phyloP scores from a whole-genome alignment of 2,329 filamentous ascomycete species.

The Claviceps lovelessii region DNA sequence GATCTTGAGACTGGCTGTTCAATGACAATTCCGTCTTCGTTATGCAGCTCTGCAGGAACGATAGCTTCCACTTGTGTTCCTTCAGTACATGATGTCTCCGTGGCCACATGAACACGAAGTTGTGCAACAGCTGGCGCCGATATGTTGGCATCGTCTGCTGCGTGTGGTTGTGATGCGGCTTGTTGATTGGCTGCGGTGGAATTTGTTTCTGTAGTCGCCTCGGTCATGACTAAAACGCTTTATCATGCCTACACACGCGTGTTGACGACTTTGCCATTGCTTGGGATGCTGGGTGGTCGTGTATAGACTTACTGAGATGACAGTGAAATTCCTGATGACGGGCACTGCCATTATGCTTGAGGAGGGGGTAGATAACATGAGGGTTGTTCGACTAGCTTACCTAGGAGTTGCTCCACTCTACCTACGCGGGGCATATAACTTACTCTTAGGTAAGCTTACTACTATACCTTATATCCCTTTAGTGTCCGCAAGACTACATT shows the following conservation, averaged over 20 bases:
- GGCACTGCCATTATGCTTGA: no score
- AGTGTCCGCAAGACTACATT: no score
- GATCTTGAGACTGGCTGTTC: constrained; percentile 12
- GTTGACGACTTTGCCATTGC: background rate
- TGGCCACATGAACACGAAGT: background rate
- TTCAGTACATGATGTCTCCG: background rate
- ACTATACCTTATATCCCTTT: no score
- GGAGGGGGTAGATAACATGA: no score
- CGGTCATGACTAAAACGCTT: background rate
- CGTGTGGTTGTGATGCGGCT: background rate
- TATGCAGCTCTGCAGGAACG: background rate
- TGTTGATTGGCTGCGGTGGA: background rate
- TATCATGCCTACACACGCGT: background rate
- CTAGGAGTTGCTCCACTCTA: no score
- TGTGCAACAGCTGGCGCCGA: background rate
- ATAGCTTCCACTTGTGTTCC: background rate
- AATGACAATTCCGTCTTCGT: background rate
- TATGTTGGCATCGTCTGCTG: background rate
- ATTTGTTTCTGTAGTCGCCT: background rate
- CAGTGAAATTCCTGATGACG: no score
- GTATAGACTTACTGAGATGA: no score
- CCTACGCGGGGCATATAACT: no score
- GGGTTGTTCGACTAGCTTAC: no score
- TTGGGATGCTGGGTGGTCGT: no score
- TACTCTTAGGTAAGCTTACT: no score